A percentile compares a stretch with the other conserved stretches of the same genome.
These are phyloP conservation scores for Microcera coccophila DNA, from an alignment of 2,329 filamentous ascomycete genomes.

Conservation along the genomic window DNA sequence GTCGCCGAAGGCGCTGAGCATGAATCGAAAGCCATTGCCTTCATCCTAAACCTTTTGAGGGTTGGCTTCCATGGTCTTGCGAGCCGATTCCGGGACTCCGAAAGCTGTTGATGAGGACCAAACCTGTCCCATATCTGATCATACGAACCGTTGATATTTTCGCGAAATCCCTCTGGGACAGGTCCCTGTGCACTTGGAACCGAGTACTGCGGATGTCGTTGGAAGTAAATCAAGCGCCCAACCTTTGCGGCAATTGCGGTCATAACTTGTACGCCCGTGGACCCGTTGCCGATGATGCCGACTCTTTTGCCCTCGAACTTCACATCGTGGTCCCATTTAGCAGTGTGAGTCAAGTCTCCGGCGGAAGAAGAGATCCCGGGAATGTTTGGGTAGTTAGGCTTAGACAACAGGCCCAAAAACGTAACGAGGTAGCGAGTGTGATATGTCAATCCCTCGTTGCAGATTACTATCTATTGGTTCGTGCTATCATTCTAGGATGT, in stretches of 20 bases:
- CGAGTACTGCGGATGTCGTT: conserved; percentile 14
- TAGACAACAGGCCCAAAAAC: conserved; percentile 1
- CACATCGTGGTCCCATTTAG: conserved; percentile 28
- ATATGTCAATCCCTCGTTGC: not conserved
- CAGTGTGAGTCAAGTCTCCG: conserved; percentile 37
- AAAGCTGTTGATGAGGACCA: too few relatives aligned
- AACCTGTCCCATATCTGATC: conserved; percentile 27
- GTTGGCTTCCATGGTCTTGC: conserved; percentile 24
- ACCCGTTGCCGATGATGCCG: conserved; percentile 11
- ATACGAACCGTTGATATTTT: conserved; percentile 24
- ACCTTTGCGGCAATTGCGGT: conserved; percentile 7
- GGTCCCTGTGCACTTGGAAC: conserved; percentile 8
- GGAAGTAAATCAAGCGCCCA: conserved; percentile 16
- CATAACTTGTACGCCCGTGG: conserved; percentile 12
- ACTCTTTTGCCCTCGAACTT: conserved; percentile 4
- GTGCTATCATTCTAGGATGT: conserved; percentile 31
- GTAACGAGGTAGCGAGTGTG: conserved; percentile 3
- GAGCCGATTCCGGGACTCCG: conserved; percentile 24
- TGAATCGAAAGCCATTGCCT: conserved; percentile 29
- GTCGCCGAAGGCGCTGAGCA: conserved; percentile 25
- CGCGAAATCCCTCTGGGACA: conserved; percentile 7
- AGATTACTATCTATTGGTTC: conserved; percentile 31
- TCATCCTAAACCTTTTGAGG: conserved; percentile 30
- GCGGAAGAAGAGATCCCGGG: conserved; percentile 16
- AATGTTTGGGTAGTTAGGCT: conserved; percentile 4